Base-by-base conservation (phyloP, 257 asterid species). In the Linaria vulgaris region DNA sequence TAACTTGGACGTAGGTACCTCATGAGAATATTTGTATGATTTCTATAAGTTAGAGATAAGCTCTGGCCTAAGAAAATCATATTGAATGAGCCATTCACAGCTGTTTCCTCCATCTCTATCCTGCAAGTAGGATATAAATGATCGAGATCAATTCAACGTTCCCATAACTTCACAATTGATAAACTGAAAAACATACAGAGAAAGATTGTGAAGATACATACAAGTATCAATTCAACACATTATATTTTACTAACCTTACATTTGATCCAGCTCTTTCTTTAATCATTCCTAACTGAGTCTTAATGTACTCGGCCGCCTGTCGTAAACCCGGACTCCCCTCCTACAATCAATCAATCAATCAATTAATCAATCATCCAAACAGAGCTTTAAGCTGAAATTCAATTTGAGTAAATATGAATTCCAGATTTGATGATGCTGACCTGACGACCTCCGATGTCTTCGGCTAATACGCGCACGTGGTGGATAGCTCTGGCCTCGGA, bases 381-480 rank as follows among this genome's bases (percentile, higher is more conserved):
- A 34, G 6, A 34, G 34, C n/a, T n/a, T 34, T 3, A 1, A 34
- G 41, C 41, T 34, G 9, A 34, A n/a, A n/a, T n/a, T n/a, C n/a
- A n/a, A n/a, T n/a, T 3, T 34, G 10, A 34, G 34, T 6, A 34
- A 34, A 34, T 11, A 7, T 4, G 9, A 4, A 34, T 3, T 34
- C 41, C 69, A 61, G 68, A 9, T 67, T 73, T 48, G 5, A 34
- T 34, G 52, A 34, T 34, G 52, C 74, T 27, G 43, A 92, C 97
- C 97, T 94, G 99, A 45, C 99, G 97, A 50, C 87, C 94, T 65
- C 95, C 99, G 56, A 94, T 94, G 30, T 94, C 96, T 50, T 83
- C 76, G 4, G 99, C 77, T 53, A 94, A 78, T 21, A 94, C 96
- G 50, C 99, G 94, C 49, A 94, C 94, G 77, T 94, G 99, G 69